phyloP scores from a whole-genome alignment of 2,329 filamentous ascomycete genomes.

The Helicocarpus griseus region DNA sequence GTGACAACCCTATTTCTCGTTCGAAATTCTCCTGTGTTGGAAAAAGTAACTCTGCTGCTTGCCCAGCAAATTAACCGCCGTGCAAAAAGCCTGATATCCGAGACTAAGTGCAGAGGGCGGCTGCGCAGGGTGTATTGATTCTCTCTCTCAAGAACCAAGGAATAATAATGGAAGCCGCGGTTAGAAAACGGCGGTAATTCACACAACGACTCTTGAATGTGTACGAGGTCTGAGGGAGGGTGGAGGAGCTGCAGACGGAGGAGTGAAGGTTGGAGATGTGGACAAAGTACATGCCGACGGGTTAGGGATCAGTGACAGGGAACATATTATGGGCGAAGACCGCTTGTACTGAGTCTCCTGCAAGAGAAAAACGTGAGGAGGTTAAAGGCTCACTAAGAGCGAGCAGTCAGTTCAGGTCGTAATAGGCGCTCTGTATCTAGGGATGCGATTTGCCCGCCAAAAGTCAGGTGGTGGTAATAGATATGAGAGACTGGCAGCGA shows the following conservation, averaged over 20 bases:
- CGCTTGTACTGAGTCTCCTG: not conserved
- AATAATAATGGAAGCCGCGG: not conserved
- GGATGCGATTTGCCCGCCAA: conserved; percentile 1
- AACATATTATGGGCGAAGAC: not conserved
- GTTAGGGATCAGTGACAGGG: not conserved
- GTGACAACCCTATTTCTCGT: not conserved
- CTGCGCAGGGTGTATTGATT: not conserved
- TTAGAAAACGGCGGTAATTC: not conserved
- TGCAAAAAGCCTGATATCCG: not conserved
- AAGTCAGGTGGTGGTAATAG: not conserved
- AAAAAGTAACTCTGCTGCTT: not conserved
- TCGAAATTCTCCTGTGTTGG: not conserved
- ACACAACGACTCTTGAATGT: not conserved
- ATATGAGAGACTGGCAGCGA: not conserved
- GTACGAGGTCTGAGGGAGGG: not conserved
- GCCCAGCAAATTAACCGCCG: conserved; percentile 5
- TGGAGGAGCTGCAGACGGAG: not conserved
- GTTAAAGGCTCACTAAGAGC: not conserved
- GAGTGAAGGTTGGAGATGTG: not conserved
- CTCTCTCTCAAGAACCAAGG: not conserved
- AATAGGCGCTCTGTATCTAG: not conserved
- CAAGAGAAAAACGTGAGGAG: not conserved
- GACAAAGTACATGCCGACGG: not conserved
- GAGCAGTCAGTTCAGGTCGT: not conserved
- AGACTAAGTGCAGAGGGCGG: not conserved